These are phyloP conservation scores for Globisporangium spiculum DNA, from an alignment of 352 stramenopile genomes.

Conservation along the genomic window DNA sequence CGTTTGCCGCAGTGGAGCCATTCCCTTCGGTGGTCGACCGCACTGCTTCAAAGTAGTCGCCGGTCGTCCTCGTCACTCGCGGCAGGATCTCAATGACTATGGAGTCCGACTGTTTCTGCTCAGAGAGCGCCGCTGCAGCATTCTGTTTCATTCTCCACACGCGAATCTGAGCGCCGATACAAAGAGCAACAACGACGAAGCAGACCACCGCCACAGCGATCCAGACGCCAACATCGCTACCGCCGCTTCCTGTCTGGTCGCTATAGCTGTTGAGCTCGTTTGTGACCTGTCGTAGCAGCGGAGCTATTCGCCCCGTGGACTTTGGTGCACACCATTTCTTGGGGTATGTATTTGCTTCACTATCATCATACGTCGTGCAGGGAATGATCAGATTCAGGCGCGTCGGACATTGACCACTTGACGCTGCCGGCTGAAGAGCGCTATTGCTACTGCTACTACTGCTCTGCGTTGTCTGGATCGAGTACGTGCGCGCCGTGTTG, in stretches of 20 bases:
- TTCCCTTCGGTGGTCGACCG: neutral
- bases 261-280: conserved; percentile 11
- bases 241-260: neutral
- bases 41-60: conserved; percentile 2
- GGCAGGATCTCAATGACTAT: neutral
- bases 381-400: conserved; percentile 37
- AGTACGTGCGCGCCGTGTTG: conserved; percentile 31
- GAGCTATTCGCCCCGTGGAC: conserved; percentile 21
- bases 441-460: conserved; percentile 9
- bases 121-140: neutral
- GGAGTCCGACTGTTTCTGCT: conserved; percentile 9
- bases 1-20: neutral
- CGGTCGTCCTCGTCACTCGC: neutral
- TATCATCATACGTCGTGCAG: conserved; percentile 24
- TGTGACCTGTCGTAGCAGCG: conserved; percentile 24
- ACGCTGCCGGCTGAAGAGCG: neutral
- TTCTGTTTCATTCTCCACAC: neutral
- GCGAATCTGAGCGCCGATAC: neutral
- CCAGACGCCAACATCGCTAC: conserved; percentile 14
- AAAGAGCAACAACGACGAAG: neutral
- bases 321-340: conserved; percentile 41
- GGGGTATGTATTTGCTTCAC: neutral
- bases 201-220: conserved; percentile 21
- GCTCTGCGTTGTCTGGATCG: conserved; percentile 27
- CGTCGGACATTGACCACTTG: conserved; percentile 18